Evolutionary conservation across 768 basidiomycete genomes (phyloP), one percentile per base, ranked within the genome.

Genomic region (Pluteus cervinus): DNA sequence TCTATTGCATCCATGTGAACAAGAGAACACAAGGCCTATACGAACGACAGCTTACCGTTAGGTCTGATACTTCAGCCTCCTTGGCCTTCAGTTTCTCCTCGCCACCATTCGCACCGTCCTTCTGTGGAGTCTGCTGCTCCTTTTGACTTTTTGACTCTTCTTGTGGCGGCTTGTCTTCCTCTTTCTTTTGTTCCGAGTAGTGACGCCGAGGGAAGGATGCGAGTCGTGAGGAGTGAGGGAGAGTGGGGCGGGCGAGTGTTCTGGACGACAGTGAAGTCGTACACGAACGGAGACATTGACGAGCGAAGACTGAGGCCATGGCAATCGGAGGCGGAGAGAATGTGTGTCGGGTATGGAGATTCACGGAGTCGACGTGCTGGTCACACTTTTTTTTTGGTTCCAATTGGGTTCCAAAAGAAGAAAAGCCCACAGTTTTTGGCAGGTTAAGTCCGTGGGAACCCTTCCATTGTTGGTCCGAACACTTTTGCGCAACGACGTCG

Each of bases 61-160:
- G 68, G 59, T 91, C 90, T n/a, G 74, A 64, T n/a, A 81, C 78
- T 55, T 86, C 85, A 17, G 67, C 74, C 56, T 87, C 80, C 57
- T 91, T 86, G 46, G 79, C 78, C 66, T 89, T 82, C 40, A 94
- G 67, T 55, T 84, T 82, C 38, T 70, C 67, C 15, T 58, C 50
- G 10, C 7, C 24, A 23, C 8, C 21, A 21, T 9, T 23, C 7
- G 16, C 46, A 29, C 34, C 65, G 57, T 17, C 63, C 48, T 39
- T 67, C 60, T 37, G 56, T 37, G 15, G 36, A 51, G 38, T 56
- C 45, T 26, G 37, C 45, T 2, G 57, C 59, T 30, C 53, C 39
- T 30, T 59, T 59, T 21, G 46, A 43, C 37, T 49, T 54, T 39
- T 52, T n/a, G n/a, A n/a, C n/a, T n/a, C 41, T 39, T 60, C 46